Percentiles rank a stretch among this genome's conserved stretches.
Conservation (phyloP, 2,329 filamentous ascomycete genomes). For the Lecanicillium sp. region DNA sequence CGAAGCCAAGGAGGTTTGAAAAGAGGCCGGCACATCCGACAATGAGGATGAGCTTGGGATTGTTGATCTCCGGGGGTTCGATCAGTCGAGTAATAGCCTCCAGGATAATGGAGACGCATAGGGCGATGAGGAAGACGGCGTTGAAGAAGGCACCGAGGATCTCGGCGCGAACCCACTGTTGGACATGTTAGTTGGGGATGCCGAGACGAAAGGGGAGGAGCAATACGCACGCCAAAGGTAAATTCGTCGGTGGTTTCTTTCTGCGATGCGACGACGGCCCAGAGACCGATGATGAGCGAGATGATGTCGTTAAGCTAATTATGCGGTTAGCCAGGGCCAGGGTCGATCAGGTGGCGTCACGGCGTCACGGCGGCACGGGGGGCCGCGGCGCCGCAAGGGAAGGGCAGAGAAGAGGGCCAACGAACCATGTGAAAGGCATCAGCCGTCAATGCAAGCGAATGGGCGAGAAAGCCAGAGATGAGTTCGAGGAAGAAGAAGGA, state of each 20-base stretch:
- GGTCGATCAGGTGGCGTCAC: too few relatives aligned
- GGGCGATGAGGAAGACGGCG: constrained; percentile 91
- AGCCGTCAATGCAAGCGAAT: constrained; percentile 87
- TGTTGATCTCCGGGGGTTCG: constrained; percentile 78
- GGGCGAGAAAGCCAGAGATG: constrained; percentile 74
- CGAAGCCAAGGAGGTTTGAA: constrained; percentile 83
- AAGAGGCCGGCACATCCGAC: constrained; percentile 80
- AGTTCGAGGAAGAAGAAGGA: constrained; percentile 89
- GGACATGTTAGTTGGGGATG: not conserved
- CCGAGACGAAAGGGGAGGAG: not conserved
- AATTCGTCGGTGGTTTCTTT: constrained; percentile 83
- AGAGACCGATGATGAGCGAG: constrained; percentile 83
- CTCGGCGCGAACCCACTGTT: constrained; percentile 89
- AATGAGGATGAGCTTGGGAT: constrained; percentile 80
- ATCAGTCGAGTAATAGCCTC: constrained; percentile 90
- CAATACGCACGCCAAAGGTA: constrained; percentile 73
- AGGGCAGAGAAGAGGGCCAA: constrained; percentile 11
- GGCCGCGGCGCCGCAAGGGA: too few relatives aligned
- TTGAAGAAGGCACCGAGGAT: constrained; percentile 95
- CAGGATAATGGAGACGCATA: constrained; percentile 93
- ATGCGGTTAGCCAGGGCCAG: too few relatives aligned
- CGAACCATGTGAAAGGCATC: constrained; percentile 97
- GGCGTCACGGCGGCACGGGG: too few relatives aligned
- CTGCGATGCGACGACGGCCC: constrained; percentile 87
- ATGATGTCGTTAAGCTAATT: constrained; percentile 89